A percentile compares a stretch with the other conserved stretches of the same genome.
phyloP scores from a whole-genome alignment of 202 grass and related monocot species.

The Setaria viridis region DNA sequence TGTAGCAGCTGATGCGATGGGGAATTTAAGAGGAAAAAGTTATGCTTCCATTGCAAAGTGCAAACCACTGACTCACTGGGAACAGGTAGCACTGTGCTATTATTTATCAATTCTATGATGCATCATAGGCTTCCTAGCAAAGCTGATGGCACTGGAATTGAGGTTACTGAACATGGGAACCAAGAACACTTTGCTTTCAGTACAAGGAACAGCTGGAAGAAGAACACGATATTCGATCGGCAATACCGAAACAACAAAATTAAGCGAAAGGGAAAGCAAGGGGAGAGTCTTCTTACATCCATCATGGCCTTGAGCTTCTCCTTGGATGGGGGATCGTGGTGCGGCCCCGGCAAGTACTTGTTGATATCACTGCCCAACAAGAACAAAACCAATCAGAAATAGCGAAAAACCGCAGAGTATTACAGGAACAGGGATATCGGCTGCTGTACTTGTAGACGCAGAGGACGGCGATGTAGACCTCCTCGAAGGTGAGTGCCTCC shows the following conservation, averaged over 20 bases:
- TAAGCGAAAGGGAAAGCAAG: not conserved
- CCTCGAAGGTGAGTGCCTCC: conserved; percentile 75
- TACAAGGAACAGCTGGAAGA: not conserved
- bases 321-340: conserved; percentile 90
- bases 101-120: not conserved
- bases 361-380: conserved; percentile 81
- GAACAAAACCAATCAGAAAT: not conserved
- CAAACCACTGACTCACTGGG: not conserved
- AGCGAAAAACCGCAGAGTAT: not conserved
- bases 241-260: not conserved
- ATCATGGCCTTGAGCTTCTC: conserved; percentile 74
- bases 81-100: not conserved
- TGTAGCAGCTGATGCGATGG: too few relatives aligned
- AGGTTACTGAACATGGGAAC: not conserved
- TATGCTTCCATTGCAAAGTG: not conserved
- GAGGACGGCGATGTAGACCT: conserved; percentile 96
- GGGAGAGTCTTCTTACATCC: conserved; percentile 45
- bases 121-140: not conserved
- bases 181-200: conserved; percentile 27
- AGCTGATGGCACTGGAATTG: not conserved
- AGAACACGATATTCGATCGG: conserved; percentile 1
- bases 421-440: not conserved
- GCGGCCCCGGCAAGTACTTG: conserved; percentile 90
- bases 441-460: conserved; percentile 81
- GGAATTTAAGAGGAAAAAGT: not conserved